Evolutionary conservation across 495 filamentous ascomycete species (phyloP), one percentile per base, ranked within the genome.

Genomic region (Lasiosphaeriaceae sp.): DNA sequence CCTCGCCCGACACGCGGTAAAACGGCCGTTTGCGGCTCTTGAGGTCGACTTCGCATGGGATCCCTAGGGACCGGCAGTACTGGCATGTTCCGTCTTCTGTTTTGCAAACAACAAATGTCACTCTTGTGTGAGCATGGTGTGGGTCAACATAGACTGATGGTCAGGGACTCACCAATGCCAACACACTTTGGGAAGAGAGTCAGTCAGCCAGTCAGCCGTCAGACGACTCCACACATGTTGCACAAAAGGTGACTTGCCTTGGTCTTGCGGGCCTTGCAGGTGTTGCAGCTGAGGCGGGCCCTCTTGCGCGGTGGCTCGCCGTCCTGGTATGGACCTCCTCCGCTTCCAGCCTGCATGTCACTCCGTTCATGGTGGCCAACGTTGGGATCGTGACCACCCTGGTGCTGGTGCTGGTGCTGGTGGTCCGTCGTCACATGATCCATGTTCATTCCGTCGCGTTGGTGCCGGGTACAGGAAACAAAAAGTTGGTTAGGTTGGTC

Each of bases 261-360:
- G 51, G 51, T 46, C 51, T 54, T 54, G 51, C 51, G 51, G 9
- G 51, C 51, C 39, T 54, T 54, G 51, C 51, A 54, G 2, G 39
- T 24, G 23, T 54, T 54, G 39, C 37, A 54, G 39, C 51, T 54
- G 8, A 46, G 39, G 17, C 51, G 37, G 11, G 51, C 51, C 51
- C 51, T 43, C 51, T 54, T 54, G 51, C 51, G 51, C 21, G 51
- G 51, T 19, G 39, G 51, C 39, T 54, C 51, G 35, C 45, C 21
- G 37, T 37, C 35, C 19, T 41, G 31, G 19, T 14, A 22, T 3
- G 12, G 11, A 41, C 37, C n/a, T 6, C 37, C 37, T 6, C 3
- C n/a, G 6, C n/a, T 35, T 7, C 31, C 31, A n/a, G n/a, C 26
- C 26, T 31, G 26, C 4, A 9, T 31, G 26, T 31, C 26, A 31